Base-by-base conservation (phyloP, 371 early-diverging fungal species). In the Mucor velutinosus region DNA sequence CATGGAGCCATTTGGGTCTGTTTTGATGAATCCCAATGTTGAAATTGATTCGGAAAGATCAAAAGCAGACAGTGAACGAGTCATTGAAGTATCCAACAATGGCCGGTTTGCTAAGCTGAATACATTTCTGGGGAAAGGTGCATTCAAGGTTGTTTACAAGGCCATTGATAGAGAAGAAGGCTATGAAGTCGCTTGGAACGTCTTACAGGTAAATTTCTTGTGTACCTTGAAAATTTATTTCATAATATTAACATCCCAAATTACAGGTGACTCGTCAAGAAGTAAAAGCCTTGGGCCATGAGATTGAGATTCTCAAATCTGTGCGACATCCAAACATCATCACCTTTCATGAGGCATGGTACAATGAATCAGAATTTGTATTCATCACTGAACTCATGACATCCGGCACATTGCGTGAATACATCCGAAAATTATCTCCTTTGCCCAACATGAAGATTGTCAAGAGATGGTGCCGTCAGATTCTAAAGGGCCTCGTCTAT, bases 321-420 rank as follows among this genome's bases (percentile, higher is more conserved):
- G 87, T 97, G 43, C 82, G 92, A 56, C 93, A 95, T 75, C 94
- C 95, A 15, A 92, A 94, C 76, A 94, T 97, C 60, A 94, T 97
- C 76, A 89, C 89, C 64, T 88, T 94, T 65, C 87, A 86, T 69
- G 84, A 87, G 49, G 87, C 89, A 14, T 91, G 92, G 91, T 80
- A 82, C 57, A 77, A 84, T 67, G 84, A 90, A 29, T 85, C 88
- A 56, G 92, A 93, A 61, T 89, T 96, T 71, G 86, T 88, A 43
- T 96, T 96, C 74, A 91, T 97, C 47, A 97, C 97, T 6, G 97
- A 97, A 72, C 83, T 96, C 62, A 97, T 97, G 96, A 93, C 94
- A 2, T 91, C 93, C 1, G 97, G 97, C 25, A 95, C 94, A 3
- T 77, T 92, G 58, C 90, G 93, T 72, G 83, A 85, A 58, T 96